Evolutionary conservation across 1,284 basidiomycete genomes (phyloP).

Genomic region (Kwoniella shivajii): DNA sequence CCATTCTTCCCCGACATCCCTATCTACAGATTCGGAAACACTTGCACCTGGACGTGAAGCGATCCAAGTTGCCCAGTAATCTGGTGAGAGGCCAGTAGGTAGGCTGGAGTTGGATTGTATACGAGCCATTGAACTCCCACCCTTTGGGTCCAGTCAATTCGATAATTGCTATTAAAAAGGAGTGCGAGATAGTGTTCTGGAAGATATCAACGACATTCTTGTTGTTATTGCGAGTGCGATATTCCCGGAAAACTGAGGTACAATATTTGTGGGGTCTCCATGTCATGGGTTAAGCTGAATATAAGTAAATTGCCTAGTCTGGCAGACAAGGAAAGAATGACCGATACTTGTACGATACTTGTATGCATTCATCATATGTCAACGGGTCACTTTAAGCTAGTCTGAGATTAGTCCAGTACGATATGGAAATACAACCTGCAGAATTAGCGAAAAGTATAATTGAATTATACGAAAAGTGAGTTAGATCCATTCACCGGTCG

Average conservation of each 20-base stretch:
- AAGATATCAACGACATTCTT: neutral
- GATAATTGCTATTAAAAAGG: too few relatives aligned
- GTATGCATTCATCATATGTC: too few relatives aligned
- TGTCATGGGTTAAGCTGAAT: too few relatives aligned
- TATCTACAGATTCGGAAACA: conserved; percentile 47
- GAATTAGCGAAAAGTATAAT: conserved; percentile 19
- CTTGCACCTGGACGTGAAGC: conserved; percentile 12
- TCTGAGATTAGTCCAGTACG: too few relatives aligned
- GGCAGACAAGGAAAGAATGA: too few relatives aligned
- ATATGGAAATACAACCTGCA: too few relatives aligned
- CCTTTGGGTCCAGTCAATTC: neutral
- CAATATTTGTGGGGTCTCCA: too few relatives aligned
- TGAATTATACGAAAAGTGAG: conserved; percentile 18
- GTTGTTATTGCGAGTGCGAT: too few relatives aligned
- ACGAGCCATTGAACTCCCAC: neutral
- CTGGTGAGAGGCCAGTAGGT: conserved; percentile 18
- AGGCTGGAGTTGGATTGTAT: neutral
- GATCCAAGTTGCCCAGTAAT: conserved; percentile 36
- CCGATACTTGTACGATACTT: too few relatives aligned
- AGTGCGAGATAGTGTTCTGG: neutral
- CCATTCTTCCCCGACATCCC: conserved; percentile 68
- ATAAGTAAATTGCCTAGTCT: too few relatives aligned
- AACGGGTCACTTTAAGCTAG: too few relatives aligned
- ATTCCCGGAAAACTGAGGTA: too few relatives aligned
- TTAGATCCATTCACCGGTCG: neutral